Evolutionary conservation across 345 rosid species (phyloP), one percentile per base, ranked within the genome.

Genomic region (Citrus unshiu): DNA sequence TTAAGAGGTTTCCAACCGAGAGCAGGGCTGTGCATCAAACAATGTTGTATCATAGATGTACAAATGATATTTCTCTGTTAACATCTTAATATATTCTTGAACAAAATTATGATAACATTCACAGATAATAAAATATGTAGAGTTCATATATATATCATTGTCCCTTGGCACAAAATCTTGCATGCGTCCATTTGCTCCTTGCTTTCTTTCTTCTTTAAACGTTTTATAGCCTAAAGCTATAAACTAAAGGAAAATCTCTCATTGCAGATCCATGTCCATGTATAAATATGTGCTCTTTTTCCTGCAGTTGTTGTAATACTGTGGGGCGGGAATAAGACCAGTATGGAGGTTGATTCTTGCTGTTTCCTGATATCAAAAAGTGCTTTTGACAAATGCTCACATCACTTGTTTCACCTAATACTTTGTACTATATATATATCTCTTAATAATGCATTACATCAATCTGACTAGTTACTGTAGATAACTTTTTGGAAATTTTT

Each of bases 391-490:
- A 34, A 24, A n/a, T n/a, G 76, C 61, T 29, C 24, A 19, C 60
- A 29, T 70, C 74, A 70, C 61, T 51, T 30, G 24, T 32, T 60
- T 73, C 61, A 58, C 54, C 76, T 73, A 72, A 72, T 72, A 22
- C 27, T 57, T 60, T 73, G 51, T 73, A 73, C 65, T 61, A 7
- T 6, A 59, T 25, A 43, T 56, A 21, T 40, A 40, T 40, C 1
- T 43, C 51, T 46, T 21, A 59, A 73, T 73, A 39, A 39, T 60
- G 68, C 57, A 7, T 25, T 73, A 40, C 58, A 73, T 73, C 77
- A 73, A 39, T 73, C 67, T 24, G 16, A 59, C 34, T 73, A n/a
- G 32, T 58, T 37, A 73, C 51, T 60, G 68, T 25, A 58, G 54
- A 30, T 16, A 57, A 69, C 56, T 69, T 69, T 51, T 54, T 54